Conservation (phyloP, 768 basidiomycete species). For the Fistulinella prunicolor region DNA sequence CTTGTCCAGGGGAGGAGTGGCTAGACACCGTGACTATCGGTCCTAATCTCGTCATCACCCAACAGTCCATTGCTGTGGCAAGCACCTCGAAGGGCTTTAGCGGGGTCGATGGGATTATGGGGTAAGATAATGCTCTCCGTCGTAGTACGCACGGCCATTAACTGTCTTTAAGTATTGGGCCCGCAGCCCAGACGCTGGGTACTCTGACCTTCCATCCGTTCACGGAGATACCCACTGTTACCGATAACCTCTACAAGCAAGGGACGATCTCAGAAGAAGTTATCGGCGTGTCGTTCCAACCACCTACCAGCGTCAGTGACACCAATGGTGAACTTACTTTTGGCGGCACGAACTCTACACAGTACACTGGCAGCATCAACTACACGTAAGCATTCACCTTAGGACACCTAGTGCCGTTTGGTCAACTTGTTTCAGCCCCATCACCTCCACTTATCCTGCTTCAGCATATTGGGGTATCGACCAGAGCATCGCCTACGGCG, state of each 20-base stretch:
- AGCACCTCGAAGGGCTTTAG: conserved; percentile 39
- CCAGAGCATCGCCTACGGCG: too few relatives aligned
- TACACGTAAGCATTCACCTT: conserved; percentile 37
- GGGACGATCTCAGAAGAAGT: conserved; percentile 39
- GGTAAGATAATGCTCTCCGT: conserved; percentile 36
- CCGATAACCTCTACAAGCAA: conserved; percentile 46
- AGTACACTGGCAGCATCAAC: conserved; percentile 36
- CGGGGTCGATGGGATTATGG: conserved; percentile 62
- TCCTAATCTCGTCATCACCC: conserved; percentile 43
- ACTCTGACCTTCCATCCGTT: conserved; percentile 9
- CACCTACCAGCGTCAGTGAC: conserved; percentile 30
- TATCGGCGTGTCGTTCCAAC: conserved; percentile 53
- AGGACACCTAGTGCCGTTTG: neutral
- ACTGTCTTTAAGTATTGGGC: conserved; percentile 51
- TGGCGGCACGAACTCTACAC: conserved; percentile 34
- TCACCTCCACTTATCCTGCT: conserved; percentile 47
- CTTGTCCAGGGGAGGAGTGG: conserved; percentile 39
- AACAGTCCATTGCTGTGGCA: conserved; percentile 70
- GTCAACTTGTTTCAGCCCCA: conserved; percentile 33
- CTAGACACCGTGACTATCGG: conserved; percentile 55
- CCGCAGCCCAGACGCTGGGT: conserved; percentile 50
- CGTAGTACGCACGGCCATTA: neutral
- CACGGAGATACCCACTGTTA: conserved; percentile 50
- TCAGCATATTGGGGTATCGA: conserved; percentile 2
- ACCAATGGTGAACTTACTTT: conserved; percentile 55